Percentiles rank a stretch among this genome's conserved stretches.
phyloP scores from a whole-genome alignment of 495 filamentous ascomycete species.

The Neurospora sublineolata region DNA sequence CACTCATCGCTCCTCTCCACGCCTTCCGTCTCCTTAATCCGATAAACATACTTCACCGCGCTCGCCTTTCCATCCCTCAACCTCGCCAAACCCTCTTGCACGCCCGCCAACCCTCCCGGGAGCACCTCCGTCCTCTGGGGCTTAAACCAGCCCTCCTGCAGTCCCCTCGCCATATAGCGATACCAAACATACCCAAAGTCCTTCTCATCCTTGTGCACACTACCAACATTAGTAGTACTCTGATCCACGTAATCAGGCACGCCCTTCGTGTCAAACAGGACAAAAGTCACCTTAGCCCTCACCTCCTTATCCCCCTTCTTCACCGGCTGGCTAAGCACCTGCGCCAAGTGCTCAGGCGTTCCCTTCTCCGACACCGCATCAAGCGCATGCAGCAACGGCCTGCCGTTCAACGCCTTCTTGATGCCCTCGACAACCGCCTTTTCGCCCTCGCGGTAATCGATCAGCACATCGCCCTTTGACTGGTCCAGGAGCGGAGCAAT shows the following conservation, averaged over 20 bases:
- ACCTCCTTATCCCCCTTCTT: slow-evolving; percentile 8
- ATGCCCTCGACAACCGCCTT: slow-evolving; percentile 41
- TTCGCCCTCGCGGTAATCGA: slow-evolving; percentile 60
- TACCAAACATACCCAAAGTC: slow-evolving; percentile 50
- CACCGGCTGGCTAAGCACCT: slow-evolving; percentile 32
- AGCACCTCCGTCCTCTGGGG: slow-evolving; percentile 52
- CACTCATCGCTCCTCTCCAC: slow-evolving; percentile 4
- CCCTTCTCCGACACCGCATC: slow-evolving; percentile 51
- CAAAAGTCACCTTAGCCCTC: slow-evolving; percentile 36
- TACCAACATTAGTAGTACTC: slow-evolving; percentile 35
- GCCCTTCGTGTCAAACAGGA: slow-evolving; percentile 33
- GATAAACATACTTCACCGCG: slow-evolving; percentile 58
- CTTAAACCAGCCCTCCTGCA: slow-evolving; percentile 49
- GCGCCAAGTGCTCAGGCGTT: slow-evolving; percentile 31
- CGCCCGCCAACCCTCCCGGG: slow-evolving; percentile 45
- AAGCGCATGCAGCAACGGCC: slow-evolving; percentile 34
- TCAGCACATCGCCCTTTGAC: slow-evolving; percentile 52
- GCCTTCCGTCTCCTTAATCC: slow-evolving; percentile 50
- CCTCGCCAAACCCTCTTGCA: slow-evolving; percentile 44
- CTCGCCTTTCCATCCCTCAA: slow-evolving; percentile 53
- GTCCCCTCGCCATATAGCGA: slow-evolving; percentile 38
- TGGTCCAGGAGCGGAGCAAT: slow-evolving; percentile 50
- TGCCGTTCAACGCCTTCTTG: slow-evolving; percentile 31
- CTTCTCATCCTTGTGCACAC: slow-evolving; percentile 36
- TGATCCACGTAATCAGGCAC: slow-evolving; percentile 25